Percentiles rank a stretch among this genome's conserved stretches.
Conservation (phyloP, 176 grass and related monocot species). For the Phoenix roebelenii region DNA sequence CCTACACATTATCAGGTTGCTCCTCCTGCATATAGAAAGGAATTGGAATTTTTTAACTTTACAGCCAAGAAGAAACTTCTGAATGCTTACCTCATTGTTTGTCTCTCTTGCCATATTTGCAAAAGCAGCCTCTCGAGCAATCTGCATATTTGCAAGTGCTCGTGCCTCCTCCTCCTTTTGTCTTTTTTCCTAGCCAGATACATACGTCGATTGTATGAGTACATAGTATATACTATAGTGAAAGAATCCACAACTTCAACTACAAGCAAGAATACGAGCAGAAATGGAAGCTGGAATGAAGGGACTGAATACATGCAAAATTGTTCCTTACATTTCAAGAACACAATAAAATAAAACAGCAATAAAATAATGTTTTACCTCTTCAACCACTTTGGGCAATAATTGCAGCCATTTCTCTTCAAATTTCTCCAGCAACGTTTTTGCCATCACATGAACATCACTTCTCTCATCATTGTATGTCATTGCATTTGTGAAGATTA, state of each 20-base stretch:
- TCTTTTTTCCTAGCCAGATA: conserved; percentile 54
- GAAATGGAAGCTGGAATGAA: no score
- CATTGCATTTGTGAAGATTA: conserved; percentile 96
- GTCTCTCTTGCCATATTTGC: conserved; percentile 68
- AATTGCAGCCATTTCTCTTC: conserved; percentile 81
- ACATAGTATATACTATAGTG: conserved; percentile 12
- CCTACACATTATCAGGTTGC: no score
- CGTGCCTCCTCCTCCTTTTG: conserved; percentile 63
- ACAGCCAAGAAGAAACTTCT: neutral
- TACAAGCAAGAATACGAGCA: neutral
- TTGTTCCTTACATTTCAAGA: neutral
- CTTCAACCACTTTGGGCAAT: conserved; percentile 73
- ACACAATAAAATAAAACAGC: neutral
- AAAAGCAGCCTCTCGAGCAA: conserved; percentile 46
- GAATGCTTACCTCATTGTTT: conserved; percentile 53
- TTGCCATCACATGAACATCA: conserved; percentile 70
- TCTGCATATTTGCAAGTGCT: conserved; percentile 22
- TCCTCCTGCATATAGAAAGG: no score
- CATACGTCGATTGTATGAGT: conserved; percentile 12
- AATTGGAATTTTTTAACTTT: no score
- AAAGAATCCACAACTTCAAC: neutral
- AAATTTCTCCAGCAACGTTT: conserved; percentile 76
- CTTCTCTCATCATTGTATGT: conserved; percentile 63
- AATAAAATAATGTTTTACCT: conserved; percentile 37
- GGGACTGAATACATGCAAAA: no score